phyloP scores from a whole-genome alignment of 1,284 basidiomycete genomes.

The Sutorius eximius region DNA sequence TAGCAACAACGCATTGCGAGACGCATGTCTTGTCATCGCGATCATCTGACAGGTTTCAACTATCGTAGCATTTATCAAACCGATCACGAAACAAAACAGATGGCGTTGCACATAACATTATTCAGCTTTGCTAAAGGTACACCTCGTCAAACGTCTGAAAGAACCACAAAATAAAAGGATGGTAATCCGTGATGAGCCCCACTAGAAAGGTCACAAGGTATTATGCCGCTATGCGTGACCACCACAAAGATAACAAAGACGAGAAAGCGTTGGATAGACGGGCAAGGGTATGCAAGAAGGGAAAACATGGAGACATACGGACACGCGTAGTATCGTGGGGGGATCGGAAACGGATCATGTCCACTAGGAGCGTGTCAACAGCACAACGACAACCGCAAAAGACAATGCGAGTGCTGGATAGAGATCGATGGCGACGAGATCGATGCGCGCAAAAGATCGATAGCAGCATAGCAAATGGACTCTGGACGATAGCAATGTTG shows the following conservation, averaged over 20 bases:
- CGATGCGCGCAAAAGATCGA: slow-evolving; percentile 22
- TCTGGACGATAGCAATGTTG: slow-evolving; percentile 20
- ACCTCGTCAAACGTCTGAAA: slow-evolving; percentile 26
- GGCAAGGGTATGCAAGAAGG: slow-evolving; percentile 29
- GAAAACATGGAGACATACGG: slow-evolving; percentile 8
- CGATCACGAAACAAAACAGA: background rate
- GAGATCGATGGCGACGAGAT: slow-evolving; percentile 18
- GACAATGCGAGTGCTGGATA: slow-evolving; percentile 14
- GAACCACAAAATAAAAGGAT: slow-evolving; percentile 10
- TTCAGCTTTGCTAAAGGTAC: slow-evolving; percentile 29
- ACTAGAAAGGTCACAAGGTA: slow-evolving; percentile 7
- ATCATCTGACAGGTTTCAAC: no score
- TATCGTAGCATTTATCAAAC: no score
- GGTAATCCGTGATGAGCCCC: slow-evolving; percentile 12
- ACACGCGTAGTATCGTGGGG: slow-evolving; percentile 19
- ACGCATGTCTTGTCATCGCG: no score
- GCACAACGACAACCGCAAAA: slow-evolving; percentile 10
- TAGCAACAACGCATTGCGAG: no score
- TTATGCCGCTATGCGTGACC: slow-evolving; percentile 1
- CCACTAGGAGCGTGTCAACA: slow-evolving; percentile 9
- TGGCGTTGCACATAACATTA: slow-evolving; percentile 3
- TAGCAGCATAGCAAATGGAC: slow-evolving; percentile 24
- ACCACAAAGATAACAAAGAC: background rate
- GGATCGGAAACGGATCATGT: background rate
- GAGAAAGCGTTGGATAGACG: background rate